Percentiles rank a stretch among this genome's conserved stretches.
phyloP scores from a whole-genome alignment of 2,329 filamentous ascomycete species.

The Sclerotinia trifoliorum region DNA sequence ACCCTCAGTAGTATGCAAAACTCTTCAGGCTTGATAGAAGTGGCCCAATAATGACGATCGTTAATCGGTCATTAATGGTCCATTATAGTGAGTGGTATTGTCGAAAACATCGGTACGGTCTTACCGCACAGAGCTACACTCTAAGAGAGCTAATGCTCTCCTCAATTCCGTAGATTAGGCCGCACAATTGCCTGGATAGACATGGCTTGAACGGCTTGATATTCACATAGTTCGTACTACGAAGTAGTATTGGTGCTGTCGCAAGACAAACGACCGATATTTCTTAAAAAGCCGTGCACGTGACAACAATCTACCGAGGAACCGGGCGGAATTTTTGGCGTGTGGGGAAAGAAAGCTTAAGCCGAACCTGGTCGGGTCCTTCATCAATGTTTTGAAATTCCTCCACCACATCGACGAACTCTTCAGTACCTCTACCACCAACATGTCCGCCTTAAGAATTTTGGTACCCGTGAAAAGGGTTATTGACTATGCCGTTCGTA shows the following conservation, averaged over 20 bases:
- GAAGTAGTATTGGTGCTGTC: neutral
- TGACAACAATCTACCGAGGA: conserved; percentile 13
- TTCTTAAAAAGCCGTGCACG: neutral
- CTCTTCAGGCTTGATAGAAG: too few relatives aligned
- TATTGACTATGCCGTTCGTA: conserved; percentile 74
- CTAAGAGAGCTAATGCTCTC: neutral
- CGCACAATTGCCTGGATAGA: neutral
- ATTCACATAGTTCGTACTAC: neutral
- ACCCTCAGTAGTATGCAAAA: too few relatives aligned
- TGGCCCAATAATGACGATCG: too few relatives aligned
- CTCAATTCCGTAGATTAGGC: neutral
- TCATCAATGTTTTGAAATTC: conserved; percentile 1
- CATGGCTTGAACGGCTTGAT: neutral
- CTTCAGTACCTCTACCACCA: conserved; percentile 14
- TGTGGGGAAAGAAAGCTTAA: conserved; percentile 19
- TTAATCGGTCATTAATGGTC: too few relatives aligned
- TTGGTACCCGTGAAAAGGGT: conserved; percentile 81
- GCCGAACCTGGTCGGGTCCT: conserved; percentile 17
- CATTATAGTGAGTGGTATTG: neutral
- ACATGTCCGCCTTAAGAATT: conserved; percentile 68
- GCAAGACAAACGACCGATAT: too few relatives aligned
- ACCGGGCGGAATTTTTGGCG: neutral
- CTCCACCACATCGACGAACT: neutral
- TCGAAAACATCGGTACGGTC: neutral
- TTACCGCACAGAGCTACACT: neutral